Evolutionary conservation across 1,284 basidiomycete genomes (phyloP), one percentile per base, ranked within the genome.

Genomic region (Porogramme epimiltina): DNA sequence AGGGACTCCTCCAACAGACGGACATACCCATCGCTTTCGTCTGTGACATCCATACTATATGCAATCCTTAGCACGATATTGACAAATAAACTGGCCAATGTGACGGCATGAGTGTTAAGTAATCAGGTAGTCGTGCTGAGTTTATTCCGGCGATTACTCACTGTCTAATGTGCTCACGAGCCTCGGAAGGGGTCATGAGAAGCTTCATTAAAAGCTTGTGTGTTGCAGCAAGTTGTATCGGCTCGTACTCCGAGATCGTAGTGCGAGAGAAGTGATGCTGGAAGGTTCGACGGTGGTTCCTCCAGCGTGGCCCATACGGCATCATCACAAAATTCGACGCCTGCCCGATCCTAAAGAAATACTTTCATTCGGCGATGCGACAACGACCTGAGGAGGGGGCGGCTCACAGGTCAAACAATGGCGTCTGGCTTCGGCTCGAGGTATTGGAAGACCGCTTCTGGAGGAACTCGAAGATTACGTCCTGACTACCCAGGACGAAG

Each of bases 201-300:
- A 54, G 31, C 22, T 42, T 55, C 4, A 15, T 31, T 9, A 66
- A 51, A 19, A 66, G 52, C 3, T 16, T 16, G 24, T 41, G 43
- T 23, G 56, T 38, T 23, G 46, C 49, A 4, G 40, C 46, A 19
- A 41, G 28, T 25, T 64, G 60, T 9, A 47, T 45, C 1, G 19
- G 28, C 5, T 40, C 42, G 31, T 61, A 58, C 1, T 42, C 25
- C 15, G 15, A 8, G 3, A 44, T 24, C 9, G 13, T 31, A 31
- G 8, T 13, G 28, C 4, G 48, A 19, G 53, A 53, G 42, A 64
- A 53, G 13, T 57, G 45, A n/a, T 62, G 59, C 45, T 60, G 55
- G 26, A 55, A 48, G 10, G 31, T 31, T 2, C 54, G 54, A n/a
- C 54, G 25, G 8, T 47, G 38, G 15, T 37, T 42, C 20, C 46